phyloP scores from a whole-genome alignment of 192 early-diverging fungal genomes.

The Borealophlyctis nickersoniae region DNA sequence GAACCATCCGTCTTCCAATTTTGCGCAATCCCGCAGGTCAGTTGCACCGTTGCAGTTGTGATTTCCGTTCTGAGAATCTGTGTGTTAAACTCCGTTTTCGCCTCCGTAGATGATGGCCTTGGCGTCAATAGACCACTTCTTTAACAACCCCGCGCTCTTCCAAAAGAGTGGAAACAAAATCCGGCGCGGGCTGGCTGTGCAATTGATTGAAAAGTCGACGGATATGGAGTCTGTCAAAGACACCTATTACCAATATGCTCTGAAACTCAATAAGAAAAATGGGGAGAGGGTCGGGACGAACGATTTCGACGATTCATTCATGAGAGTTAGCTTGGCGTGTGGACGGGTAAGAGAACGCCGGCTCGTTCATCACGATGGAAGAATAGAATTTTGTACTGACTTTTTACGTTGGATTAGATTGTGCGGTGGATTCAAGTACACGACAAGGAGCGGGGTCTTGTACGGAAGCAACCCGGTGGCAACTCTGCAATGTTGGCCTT shows the following conservation, averaged over 20 bases:
- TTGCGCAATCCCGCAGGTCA: slow-evolving; percentile 97
- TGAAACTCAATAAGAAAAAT: slow-evolving; percentile 35
- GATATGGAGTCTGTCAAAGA: slow-evolving; percentile 42
- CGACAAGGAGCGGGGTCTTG: slow-evolving; percentile 13
- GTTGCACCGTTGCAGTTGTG: slow-evolving; percentile 12
- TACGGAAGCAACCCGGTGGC: not conserved
- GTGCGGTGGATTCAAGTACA: slow-evolving; percentile 39
- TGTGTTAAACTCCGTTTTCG: slow-evolving; percentile 1
- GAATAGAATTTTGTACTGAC: not conserved
- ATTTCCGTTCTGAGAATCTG: slow-evolving; percentile 2
- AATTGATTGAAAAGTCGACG: slow-evolving; percentile 39
- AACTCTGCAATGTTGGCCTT: not conserved
- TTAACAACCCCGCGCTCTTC: slow-evolving; percentile 81
- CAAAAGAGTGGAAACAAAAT: slow-evolving; percentile 81
- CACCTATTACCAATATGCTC: slow-evolving; percentile 36
- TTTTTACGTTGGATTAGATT: slow-evolving; percentile 24
- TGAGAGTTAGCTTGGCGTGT: slow-evolving; percentile 35
- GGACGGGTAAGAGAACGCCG: slow-evolving; percentile 32
- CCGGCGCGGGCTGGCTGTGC: slow-evolving; percentile 56
- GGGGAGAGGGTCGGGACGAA: slow-evolving; percentile 28
- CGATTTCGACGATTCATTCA: slow-evolving; percentile 35
- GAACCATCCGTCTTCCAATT: slow-evolving; percentile 87
- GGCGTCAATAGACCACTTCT: slow-evolving; percentile 80
- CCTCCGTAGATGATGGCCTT: slow-evolving; percentile 81
- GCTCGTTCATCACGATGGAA: too few relatives aligned